A percentile compares a stretch with the other conserved stretches of the same genome.
phyloP scores from a whole-genome alignment of 106 monocot species.

The Triglochin maritima region DNA sequence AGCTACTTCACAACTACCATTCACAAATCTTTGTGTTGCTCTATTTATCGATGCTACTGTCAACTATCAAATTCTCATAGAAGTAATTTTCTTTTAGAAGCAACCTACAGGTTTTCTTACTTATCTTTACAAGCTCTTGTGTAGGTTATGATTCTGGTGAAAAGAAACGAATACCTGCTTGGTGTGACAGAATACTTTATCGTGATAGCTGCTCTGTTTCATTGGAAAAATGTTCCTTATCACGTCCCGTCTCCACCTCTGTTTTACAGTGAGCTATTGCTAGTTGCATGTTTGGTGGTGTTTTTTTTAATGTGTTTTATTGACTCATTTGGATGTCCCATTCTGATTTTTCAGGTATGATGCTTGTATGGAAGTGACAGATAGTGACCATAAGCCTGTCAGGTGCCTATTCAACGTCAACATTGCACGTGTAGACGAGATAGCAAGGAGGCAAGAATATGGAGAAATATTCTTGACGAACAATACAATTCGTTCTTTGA shows the following conservation, averaged over 20 bases:
- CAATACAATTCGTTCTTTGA: constrained; percentile 21
- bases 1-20: no score
- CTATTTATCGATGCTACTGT: no score
- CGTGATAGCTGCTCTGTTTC: constrained; percentile 39
- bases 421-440: constrained; percentile 38
- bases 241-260: constrained; percentile 39
- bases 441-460: constrained; percentile 23
- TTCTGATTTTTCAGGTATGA: constrained; percentile 27
- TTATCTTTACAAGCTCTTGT: background rate
- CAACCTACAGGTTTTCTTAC: no score
- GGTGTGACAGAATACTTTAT: constrained; percentile 67
- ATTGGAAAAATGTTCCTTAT: constrained; percentile 35
- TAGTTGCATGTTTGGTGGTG: background rate
- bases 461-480: constrained; percentile 29
- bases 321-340: no score
- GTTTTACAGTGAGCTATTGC: constrained; percentile 34
- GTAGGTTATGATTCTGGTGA: constrained; percentile 58
- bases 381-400: constrained; percentile 67
- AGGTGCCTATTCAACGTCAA: constrained; percentile 42
- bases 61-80: no score
- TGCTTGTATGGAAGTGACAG: constrained; percentile 53
- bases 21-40: no score
- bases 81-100: no score
- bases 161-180: constrained; percentile 59
- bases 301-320: no score